phyloP scores from a whole-genome alignment of 1,139 yeast genomes.

The Waltiozyma sp. region DNA sequence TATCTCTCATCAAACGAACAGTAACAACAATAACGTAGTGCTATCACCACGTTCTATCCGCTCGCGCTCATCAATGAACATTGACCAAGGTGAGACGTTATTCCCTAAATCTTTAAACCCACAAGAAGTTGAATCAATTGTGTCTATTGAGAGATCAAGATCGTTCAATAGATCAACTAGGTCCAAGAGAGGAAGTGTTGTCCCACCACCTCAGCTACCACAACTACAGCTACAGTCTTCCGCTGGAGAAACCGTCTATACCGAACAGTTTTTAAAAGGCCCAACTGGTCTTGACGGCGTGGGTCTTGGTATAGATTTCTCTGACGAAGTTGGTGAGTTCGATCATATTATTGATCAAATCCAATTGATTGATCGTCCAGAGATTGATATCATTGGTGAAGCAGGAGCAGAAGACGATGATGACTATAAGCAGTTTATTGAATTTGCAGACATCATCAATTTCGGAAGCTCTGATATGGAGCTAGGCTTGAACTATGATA shows the following conservation, averaged over 20 bases:
- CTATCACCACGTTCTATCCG: constrained; percentile 1
- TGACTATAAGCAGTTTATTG: constrained; percentile 32
- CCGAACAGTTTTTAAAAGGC: constrained; percentile 4
- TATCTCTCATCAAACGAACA: neutral
- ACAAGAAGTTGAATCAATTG: constrained; percentile 65
- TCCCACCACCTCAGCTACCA: constrained; percentile 23
- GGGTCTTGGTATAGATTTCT: constrained; percentile 13
- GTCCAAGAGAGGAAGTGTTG: constrained; percentile 31
- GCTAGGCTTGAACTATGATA: constrained; percentile 18
- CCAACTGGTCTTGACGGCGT: constrained; percentile 7
- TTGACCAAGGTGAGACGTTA: constrained; percentile 45
- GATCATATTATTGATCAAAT: constrained; percentile 5
- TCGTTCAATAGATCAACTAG: constrained; percentile 24
- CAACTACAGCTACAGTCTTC: constrained; percentile 22
- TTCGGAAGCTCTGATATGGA: constrained; percentile 32
- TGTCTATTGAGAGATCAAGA: constrained; percentile 58
- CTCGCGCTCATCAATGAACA: constrained; percentile 3
- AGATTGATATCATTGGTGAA: neutral
- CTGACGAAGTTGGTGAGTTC: constrained; percentile 8
- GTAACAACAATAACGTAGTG: neutral
- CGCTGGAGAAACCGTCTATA: too few relatives aligned
- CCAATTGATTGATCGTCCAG: neutral
- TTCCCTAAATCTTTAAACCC: constrained; percentile 61
- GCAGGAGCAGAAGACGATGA: constrained; percentile 18
- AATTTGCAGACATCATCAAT: constrained; percentile 56